phyloP scores from a whole-genome alignment of 2,329 filamentous ascomycete species.

The Fusarium cyanostomum region DNA sequence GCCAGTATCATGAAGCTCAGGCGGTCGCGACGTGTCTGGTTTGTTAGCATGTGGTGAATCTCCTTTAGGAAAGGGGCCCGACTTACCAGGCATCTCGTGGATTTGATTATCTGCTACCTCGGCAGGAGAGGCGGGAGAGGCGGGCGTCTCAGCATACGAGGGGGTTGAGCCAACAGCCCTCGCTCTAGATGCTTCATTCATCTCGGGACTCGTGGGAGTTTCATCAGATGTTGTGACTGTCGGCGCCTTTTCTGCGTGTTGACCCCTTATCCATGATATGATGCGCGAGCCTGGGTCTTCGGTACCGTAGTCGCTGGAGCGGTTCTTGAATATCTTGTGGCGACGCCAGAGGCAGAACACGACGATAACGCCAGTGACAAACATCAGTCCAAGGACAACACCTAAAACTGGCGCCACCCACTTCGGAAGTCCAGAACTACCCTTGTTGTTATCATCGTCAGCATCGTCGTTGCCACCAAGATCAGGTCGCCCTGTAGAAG shows the following conservation, averaged over 20 bases:
- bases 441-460: conserved; percentile 37
- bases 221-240: conserved; percentile 58
- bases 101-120: conserved; percentile 57
- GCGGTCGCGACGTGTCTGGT: conserved; percentile 54
- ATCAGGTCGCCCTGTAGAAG: conserved; percentile 30
- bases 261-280: conserved; percentile 62
- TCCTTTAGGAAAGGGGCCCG: neutral
- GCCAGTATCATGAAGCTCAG: conserved; percentile 58
- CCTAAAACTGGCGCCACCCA: conserved; percentile 71
- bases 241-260: conserved; percentile 54
- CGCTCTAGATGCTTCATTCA: conserved; percentile 48
- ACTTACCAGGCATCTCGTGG: conserved; percentile 60
- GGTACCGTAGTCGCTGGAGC: conserved; percentile 51
- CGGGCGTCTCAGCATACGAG: conserved; percentile 26
- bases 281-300: conserved; percentile 60
- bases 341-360: conserved; percentile 63
- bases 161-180: conserved; percentile 17
- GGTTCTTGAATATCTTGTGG: conserved; percentile 53
- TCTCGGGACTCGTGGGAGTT: conserved; percentile 51
- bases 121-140: conserved; percentile 19
- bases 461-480: conserved; percentile 32
- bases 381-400: conserved; percentile 67
- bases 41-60: neutral
- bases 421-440: conserved; percentile 55
- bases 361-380: conserved; percentile 62